These are phyloP conservation scores for Sporothrix curviconia DNA, from an alignment of 2,329 filamentous ascomycete species.

Conservation along the genomic window DNA sequence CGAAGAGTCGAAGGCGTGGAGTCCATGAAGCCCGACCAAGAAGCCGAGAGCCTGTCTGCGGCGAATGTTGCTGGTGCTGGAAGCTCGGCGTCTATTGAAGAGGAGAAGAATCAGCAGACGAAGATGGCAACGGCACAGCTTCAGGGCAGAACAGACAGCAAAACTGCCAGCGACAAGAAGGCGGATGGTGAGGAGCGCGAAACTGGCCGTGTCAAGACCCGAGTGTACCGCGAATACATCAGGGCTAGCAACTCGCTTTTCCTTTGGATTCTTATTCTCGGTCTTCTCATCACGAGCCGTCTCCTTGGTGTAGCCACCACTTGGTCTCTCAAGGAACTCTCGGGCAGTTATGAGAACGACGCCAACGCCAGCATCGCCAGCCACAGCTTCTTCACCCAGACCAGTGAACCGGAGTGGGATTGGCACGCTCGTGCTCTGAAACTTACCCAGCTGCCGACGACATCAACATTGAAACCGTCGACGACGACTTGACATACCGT, in stretches of 20 bases:
- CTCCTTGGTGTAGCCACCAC: constrained; percentile 24
- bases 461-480: neutral
- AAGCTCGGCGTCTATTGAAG: constrained; percentile 12
- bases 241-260: constrained; percentile 25
- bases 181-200: constrained; percentile 25
- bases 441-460: neutral
- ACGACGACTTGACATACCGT: constrained; percentile 15
- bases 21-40: constrained; percentile 10
- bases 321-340: constrained; percentile 31
- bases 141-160: constrained; percentile 1
- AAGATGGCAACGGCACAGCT: neutral
- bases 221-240: constrained; percentile 30
- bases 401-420: constrained; percentile 9
- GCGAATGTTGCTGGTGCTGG: too few relatives aligned
- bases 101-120: neutral
- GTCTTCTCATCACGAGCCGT: constrained; percentile 23
- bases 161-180: constrained; percentile 9
- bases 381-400: constrained; percentile 14
- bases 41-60: constrained; percentile 5
- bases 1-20: constrained; percentile 23
- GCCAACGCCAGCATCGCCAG: neutral
- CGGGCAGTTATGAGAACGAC: constrained; percentile 22
- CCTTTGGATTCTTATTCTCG: constrained; percentile 24
- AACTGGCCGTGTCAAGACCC: constrained; percentile 29
- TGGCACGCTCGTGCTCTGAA: neutral